A percentile compares a stretch with the other conserved stretches of the same genome.
phyloP scores from a whole-genome alignment of 176 grass and related monocot species.

The Chloris gayana region DNA sequence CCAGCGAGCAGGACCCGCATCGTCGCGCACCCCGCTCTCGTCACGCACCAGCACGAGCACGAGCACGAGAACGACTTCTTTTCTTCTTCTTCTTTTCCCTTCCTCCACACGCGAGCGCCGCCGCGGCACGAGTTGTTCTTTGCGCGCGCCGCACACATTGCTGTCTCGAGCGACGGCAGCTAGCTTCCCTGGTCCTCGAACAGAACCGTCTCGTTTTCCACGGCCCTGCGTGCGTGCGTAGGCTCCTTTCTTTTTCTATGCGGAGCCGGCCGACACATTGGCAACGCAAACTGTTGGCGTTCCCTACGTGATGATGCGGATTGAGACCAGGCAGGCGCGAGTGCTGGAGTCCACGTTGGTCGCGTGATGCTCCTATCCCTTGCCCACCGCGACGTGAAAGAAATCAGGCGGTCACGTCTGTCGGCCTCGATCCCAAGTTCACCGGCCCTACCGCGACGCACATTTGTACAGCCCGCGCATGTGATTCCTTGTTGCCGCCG shows the following conservation, averaged over 20 bases:
- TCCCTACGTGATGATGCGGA: not conserved
- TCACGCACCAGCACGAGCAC: not conserved
- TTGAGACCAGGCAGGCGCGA: not conserved
- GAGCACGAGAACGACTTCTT: too few relatives aligned
- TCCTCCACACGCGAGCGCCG: not conserved
- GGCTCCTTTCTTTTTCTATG: not conserved
- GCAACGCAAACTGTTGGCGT: not conserved
- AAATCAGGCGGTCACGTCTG: not conserved
- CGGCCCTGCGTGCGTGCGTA: not conserved
- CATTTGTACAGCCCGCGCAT: not conserved
- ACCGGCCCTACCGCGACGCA: not conserved
- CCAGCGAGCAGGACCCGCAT: not conserved
- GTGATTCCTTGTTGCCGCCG: not conserved
- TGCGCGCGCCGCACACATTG: not conserved
- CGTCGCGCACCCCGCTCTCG: not conserved
- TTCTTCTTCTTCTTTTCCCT: not conserved
- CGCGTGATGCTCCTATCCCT: not conserved
- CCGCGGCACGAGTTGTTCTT: not conserved
- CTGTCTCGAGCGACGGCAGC: not conserved
- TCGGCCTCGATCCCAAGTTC: not conserved
- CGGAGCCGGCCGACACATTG: not conserved
- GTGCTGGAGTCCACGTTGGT: not conserved
- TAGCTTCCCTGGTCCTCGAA: not conserved
- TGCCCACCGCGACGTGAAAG: not conserved
- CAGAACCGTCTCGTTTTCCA: not conserved